A percentile compares a stretch with the other conserved stretches of the same genome.
phyloP scores from a whole-genome alignment of 1,284 basidiomycete species.

The Tremellales sp. region DNA sequence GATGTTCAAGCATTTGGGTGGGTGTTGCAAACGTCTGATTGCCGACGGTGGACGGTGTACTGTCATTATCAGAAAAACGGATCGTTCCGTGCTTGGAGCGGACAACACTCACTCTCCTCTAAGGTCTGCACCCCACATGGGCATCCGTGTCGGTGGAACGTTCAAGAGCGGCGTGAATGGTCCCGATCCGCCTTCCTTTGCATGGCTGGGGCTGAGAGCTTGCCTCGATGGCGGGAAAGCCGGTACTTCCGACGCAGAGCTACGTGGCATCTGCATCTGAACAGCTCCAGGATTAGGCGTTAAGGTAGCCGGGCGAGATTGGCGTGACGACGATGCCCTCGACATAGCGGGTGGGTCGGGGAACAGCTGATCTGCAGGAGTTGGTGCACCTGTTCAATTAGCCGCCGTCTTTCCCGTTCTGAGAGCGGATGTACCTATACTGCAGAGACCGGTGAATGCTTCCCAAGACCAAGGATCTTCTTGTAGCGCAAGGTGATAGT shows the following conservation, averaged over 20 bases:
- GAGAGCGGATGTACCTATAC: constrained; percentile 59
- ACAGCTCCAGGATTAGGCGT: constrained; percentile 42
- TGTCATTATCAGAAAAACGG: too few species aligned
- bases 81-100: too few species aligned
- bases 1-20: constrained; percentile 12
- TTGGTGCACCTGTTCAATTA: constrained; percentile 25
- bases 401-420: too few species aligned
- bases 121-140: too few species aligned
- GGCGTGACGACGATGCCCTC: constrained; percentile 23
- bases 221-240: constrained; percentile 54
- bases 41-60: constrained; percentile 29
- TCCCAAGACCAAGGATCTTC: constrained; percentile 86
- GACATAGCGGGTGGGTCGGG: constrained; percentile 26
- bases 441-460: constrained; percentile 83
- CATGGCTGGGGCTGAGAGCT: constrained; percentile 42
- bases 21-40: constrained; percentile 39
- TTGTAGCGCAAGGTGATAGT: constrained; percentile 67
- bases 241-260: constrained; percentile 38
- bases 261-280: constrained; percentile 47
- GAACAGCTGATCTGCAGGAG: constrained; percentile 25
- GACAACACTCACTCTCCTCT: too few species aligned
- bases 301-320: constrained; percentile 55
- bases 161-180: too few species aligned
- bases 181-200: constrained; percentile 58
- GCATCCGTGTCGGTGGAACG: too few species aligned